These are phyloP conservation scores for Aureobasidium melanogenum DNA, from an alignment of 2,329 filamentous ascomycete species.

Conservation along the genomic window DNA sequence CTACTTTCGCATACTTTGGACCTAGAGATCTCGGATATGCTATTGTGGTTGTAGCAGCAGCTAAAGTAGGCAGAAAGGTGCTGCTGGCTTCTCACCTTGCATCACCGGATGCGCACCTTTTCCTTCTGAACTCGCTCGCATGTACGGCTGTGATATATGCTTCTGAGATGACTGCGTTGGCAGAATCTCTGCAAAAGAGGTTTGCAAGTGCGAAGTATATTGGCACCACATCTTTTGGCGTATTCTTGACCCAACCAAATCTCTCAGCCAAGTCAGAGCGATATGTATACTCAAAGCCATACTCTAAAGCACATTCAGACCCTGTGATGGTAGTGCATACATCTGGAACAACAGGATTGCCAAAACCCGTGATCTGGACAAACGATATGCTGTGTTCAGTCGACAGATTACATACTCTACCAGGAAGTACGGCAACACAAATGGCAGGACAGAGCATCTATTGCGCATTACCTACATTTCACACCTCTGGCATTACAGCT, in stretches of 20 bases:
- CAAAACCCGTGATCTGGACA: constrained; percentile 11
- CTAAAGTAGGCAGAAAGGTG: constrained; percentile 8
- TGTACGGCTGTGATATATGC: constrained; percentile 2
- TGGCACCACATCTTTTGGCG: background rate
- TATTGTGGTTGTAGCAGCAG: constrained; percentile 4
- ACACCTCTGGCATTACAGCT: constrained; percentile 2
- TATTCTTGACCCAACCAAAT: background rate
- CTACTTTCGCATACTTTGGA: constrained; percentile 9
- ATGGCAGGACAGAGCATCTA: constrained; percentile 1
- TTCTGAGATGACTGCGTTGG: background rate
- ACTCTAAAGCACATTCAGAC: background rate
- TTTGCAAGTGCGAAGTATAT: background rate
- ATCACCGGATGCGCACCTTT: background rate
- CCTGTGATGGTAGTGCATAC: constrained; percentile 11
- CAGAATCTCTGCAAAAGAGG: background rate
- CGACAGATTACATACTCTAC: background rate
- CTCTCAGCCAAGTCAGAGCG: background rate
- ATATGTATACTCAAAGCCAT: background rate
- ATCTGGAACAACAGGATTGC: constrained; percentile 10
- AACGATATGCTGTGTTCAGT: constrained; percentile 2
- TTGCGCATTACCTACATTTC: background rate
- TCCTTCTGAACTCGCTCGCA: background rate
- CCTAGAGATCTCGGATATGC: constrained; percentile 9
- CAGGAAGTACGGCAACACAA: background rate
- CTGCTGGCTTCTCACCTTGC: constrained; percentile 10